phyloP scores from a whole-genome alignment of 139 green algal species.

The Ostreobium quekettii region DNA sequence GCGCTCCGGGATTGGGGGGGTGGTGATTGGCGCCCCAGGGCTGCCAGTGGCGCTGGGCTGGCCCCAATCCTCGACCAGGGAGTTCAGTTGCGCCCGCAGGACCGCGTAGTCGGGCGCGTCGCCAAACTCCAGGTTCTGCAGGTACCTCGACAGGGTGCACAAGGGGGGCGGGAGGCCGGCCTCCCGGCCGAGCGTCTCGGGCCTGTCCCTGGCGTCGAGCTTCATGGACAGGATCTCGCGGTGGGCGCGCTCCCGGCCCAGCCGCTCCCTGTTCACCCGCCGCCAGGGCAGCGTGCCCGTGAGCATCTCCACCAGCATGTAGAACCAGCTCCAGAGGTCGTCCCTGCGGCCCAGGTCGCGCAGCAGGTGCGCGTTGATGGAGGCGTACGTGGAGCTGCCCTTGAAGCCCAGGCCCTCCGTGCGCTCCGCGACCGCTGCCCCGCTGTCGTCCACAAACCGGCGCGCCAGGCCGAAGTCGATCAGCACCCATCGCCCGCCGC shows the following conservation, averaged over 20 bases:
- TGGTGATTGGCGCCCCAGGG: too few relatives aligned
- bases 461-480: slow-evolving; percentile 72
- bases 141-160: slow-evolving; percentile 19
- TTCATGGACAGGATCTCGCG: slow-evolving; percentile 5
- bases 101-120: slow-evolving; percentile 23
- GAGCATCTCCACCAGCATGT: slow-evolving; percentile 73
- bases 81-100: slow-evolving; percentile 19
- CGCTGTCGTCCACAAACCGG: slow-evolving; percentile 39
- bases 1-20: too few relatives aligned
- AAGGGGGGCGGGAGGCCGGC: slow-evolving; percentile 1
- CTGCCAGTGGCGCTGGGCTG: too few relatives aligned
- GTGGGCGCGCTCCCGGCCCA: not conserved
- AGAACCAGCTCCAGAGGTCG: slow-evolving; percentile 86
- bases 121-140: slow-evolving; percentile 18
- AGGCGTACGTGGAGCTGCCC: slow-evolving; percentile 72
- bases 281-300: slow-evolving; percentile 43
- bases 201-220: not conserved
- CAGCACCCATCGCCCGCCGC: slow-evolving; percentile 41
- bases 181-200: not conserved
- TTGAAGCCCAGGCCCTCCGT: slow-evolving; percentile 56
- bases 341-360: slow-evolving; percentile 64
- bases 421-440: slow-evolving; percentile 39
- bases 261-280: slow-evolving; percentile 1
- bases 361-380: slow-evolving; percentile 45
- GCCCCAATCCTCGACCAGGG: not conserved